phyloP scores from a whole-genome alignment of 1,139 yeast species.

The Debaryomyces udenii region DNA sequence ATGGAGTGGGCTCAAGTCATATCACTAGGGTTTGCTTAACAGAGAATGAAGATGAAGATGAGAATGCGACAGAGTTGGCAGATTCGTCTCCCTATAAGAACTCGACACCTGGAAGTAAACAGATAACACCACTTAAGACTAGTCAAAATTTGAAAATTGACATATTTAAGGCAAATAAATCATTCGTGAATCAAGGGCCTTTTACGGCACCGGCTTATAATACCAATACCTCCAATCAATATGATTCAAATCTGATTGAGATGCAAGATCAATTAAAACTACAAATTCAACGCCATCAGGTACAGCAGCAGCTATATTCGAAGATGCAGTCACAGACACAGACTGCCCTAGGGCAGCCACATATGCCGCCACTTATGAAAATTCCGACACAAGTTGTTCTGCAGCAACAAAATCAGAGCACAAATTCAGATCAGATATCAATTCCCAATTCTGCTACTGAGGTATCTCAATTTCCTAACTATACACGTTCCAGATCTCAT shows the following conservation, averaged over 20 bases:
- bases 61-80: slow-evolving; percentile 46
- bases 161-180: slow-evolving; percentile 17
- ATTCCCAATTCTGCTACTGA: not conserved
- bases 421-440: not conserved
- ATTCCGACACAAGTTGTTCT: not conserved
- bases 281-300: slow-evolving; percentile 5
- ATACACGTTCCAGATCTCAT: slow-evolving; percentile 11
- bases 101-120: slow-evolving; percentile 1
- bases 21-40: slow-evolving; percentile 16
- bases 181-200: slow-evolving; percentile 29
- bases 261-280: slow-evolving; percentile 16
- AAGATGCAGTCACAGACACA: slow-evolving; percentile 5
- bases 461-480: not conserved
- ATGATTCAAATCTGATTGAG: slow-evolving; percentile 20
- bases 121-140: slow-evolving; percentile 1
- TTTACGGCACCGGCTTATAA: slow-evolving; percentile 41
- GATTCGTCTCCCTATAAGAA: slow-evolving; percentile 39
- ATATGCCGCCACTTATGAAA: slow-evolving; percentile 4
- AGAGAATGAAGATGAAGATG: slow-evolving; percentile 21
- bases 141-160: slow-evolving; percentile 26
- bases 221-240: slow-evolving; percentile 22
- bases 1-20: slow-evolving; percentile 12
- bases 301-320: slow-evolving; percentile 4
- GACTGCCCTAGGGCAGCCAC: slow-evolving; percentile 4
- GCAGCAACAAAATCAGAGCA: slow-evolving; percentile 1